These are phyloP conservation scores for Colletotrichum costaricense DNA, from an alignment of 2,329 filamentous ascomycete genomes.

Conservation along the genomic window DNA sequence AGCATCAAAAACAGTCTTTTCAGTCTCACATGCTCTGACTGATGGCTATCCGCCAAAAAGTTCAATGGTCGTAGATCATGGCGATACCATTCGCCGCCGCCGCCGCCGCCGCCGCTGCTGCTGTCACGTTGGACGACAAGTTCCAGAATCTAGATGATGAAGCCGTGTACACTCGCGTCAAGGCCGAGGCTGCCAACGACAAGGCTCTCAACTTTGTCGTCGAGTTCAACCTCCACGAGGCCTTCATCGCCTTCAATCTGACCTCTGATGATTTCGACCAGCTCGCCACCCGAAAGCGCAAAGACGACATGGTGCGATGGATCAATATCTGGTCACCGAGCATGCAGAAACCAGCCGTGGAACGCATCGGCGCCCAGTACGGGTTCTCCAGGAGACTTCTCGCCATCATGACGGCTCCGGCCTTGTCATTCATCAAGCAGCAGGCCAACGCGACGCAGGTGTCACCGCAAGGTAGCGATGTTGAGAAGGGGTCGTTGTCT, in stretches of 20 bases:
- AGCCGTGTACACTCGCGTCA: slow-evolving; percentile 56
- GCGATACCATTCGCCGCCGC: neutral
- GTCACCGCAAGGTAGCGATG: neutral
- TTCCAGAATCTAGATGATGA: slow-evolving; percentile 67
- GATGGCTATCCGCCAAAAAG: neutral
- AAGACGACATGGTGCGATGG: slow-evolving; percentile 66
- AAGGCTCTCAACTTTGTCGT: slow-evolving; percentile 70
- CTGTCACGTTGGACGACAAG: slow-evolving; percentile 33
- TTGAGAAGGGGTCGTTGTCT: slow-evolving; percentile 5
- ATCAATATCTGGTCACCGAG: slow-evolving; percentile 81
- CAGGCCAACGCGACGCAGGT: neutral
- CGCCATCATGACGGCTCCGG: slow-evolving; percentile 68
- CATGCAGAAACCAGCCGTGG: slow-evolving; percentile 65
- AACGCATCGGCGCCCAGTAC: slow-evolving; percentile 69
- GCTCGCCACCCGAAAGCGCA: slow-evolving; percentile 41
- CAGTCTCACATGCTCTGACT: neutral
- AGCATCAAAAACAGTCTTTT: neutral
- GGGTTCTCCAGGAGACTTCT: slow-evolving; percentile 75
- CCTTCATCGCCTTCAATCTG: slow-evolving; percentile 68
- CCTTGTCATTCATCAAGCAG: neutral
- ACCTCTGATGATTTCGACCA: slow-evolving; percentile 54
- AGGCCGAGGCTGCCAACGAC: slow-evolving; percentile 51
- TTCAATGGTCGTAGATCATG: neutral
- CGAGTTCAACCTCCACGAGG: slow-evolving; percentile 69
- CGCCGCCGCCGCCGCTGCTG: neutral